phyloP scores from a whole-genome alignment of 345 rosid species.

The Noccaea bulbosa region DNA sequence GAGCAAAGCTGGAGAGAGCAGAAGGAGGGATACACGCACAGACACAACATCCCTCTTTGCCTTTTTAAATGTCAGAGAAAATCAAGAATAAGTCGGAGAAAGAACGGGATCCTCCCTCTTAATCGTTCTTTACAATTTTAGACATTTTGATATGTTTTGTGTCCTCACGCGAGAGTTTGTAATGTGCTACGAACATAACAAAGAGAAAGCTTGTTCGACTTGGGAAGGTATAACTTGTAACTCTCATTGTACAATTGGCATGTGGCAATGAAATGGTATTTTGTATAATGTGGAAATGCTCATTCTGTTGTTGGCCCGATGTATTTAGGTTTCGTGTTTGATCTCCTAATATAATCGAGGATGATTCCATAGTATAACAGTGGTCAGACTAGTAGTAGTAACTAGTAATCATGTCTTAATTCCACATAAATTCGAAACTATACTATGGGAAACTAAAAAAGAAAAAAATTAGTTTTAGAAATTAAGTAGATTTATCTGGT shows the following conservation, averaged over 20 bases:
- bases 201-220: constrained; percentile 9
- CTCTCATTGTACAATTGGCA: background rate
- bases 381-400: too few relatives aligned
- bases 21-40: background rate
- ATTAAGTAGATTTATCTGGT: too few relatives aligned
- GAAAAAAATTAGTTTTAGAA: too few relatives aligned
- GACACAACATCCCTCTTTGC: constrained; percentile 1
- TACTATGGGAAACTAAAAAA: too few relatives aligned
- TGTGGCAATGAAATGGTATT: constrained; percentile 10
- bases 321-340: background rate
- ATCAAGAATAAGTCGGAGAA: background rate
- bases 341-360: too few relatives aligned
- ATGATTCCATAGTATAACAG: too few relatives aligned
- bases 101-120: background rate
- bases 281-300: background rate
- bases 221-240: too few relatives aligned
- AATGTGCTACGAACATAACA: constrained; percentile 7
- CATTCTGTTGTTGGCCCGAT: background rate
- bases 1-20: constrained; percentile 1
- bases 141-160: background rate
- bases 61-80: background rate
- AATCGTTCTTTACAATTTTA: background rate
- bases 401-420: too few relatives aligned
- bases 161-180: background rate
- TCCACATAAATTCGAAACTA: too few relatives aligned